Evolutionary conservation across 1,284 basidiomycete species (phyloP).

Genomic region (Tilletia caries): DNA sequence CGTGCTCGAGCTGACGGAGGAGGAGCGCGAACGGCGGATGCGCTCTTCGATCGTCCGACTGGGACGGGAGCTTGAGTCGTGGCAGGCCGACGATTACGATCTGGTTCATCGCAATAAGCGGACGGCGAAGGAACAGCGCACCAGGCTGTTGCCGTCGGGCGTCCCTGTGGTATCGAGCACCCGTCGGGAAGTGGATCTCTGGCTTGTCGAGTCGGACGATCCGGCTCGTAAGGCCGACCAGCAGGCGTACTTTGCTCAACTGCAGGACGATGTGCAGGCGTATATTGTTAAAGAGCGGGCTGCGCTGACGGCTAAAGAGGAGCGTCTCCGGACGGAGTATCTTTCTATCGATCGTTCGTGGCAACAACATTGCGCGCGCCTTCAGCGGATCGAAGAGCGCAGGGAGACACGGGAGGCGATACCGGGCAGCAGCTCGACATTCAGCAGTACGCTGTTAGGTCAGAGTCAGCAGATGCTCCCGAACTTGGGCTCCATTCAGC

Average conservation of each 20-base stretch:
- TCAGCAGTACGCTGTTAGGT: conserved; percentile 24
- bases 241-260: not conserved
- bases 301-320: conserved; percentile 1
- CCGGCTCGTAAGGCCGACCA: not conserved
- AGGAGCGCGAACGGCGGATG: conserved; percentile 11
- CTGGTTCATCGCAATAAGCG: conserved; percentile 6
- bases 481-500: conserved; percentile 18
- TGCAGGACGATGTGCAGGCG: not conserved
- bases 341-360: conserved; percentile 1
- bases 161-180: not conserved
- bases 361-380: not conserved
- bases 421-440: not conserved
- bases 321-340: conserved; percentile 1
- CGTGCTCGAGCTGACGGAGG: conserved; percentile 9
- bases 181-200: not conserved
- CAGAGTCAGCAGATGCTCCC: conserved; percentile 20
- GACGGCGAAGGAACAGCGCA: not conserved
- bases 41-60: not conserved
- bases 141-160: not conserved
- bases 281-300: not conserved
- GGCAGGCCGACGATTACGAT: conserved; percentile 2
- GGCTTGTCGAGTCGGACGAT: not conserved
- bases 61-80: not conserved
- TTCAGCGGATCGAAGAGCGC: not conserved
- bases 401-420: not conserved